Base-by-base conservation (phyloP, 2,329 filamentous ascomycete genomes). In the Knufia petricola region DNA sequence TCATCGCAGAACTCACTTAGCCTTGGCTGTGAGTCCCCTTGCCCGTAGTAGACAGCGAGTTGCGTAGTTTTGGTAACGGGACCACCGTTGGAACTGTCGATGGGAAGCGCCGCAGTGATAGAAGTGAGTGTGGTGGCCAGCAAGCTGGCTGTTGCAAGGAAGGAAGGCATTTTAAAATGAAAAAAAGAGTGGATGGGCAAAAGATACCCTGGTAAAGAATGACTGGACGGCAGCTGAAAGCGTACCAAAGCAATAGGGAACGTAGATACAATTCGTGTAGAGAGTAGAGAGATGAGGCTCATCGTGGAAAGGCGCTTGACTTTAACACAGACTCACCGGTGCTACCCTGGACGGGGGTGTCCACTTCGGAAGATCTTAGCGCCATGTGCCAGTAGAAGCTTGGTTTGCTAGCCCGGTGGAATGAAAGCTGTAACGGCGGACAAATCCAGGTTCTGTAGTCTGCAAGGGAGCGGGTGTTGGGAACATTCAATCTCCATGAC, bases 1-100 rank as follows among this genome's bases (percentile, higher is more conserved):
- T 77, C 71, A 31, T 67, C 58, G 61, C 77, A 80, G 55, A 75
- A 73, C 43, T 73, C 64, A 30, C 66, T 61, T 19, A 79, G 65
- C 15, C 70, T 64, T 19, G 64, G 60, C 55, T 79, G 76, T 48
- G 65, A 48, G 12, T 60, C 50, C 51, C 76, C 75, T 67, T 79
- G 74, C 41, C 77, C 76, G 69, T 72, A 51, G 36, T 48, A 48
- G 21, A 37, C 46, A 42, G 28, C 46, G 19, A 48, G 38, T 30
- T 47, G 17, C 13, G 30, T 19, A 24, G 8, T n/a, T 21, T 46
- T 13, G 20, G 20, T 23, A n/a, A 3, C 43, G 43, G n/a, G n/a
- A n/a, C n/a, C n/a, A n/a, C n/a, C n/a, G 12, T 24, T 13, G 20
- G 26, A 28, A 7, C 17, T 12, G 3, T 17, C 10, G 3, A 47